These are phyloP conservation scores for Rhodocollybia butyracea DNA, from an alignment of 768 basidiomycete species.

Conservation along the genomic window DNA sequence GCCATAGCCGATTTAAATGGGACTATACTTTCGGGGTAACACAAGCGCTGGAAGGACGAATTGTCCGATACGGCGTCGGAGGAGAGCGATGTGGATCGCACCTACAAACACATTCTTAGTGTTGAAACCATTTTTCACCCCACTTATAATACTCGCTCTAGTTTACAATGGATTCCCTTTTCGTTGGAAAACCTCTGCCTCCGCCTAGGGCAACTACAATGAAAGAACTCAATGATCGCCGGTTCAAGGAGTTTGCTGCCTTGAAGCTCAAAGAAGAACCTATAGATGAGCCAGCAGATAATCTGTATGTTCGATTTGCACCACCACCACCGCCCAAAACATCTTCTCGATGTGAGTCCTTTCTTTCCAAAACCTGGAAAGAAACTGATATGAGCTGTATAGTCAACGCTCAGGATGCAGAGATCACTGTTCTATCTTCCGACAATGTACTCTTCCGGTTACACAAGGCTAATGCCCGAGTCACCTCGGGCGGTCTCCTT, in stretches of 20 bases:
- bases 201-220: not conserved
- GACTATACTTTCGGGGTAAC: too few relatives aligned
- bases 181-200: not conserved
- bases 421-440: slow-evolving; percentile 3
- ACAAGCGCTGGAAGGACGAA: too few relatives aligned
- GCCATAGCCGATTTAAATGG: too few relatives aligned
- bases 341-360: slow-evolving; percentile 1
- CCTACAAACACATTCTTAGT: not conserved
- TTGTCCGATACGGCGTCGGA: too few relatives aligned
- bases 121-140: not conserved
- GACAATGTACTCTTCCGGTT: slow-evolving; percentile 1
- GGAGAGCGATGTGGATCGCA: slow-evolving; percentile 5
- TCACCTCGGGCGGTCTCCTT: not conserved
- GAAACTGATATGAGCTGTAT: not conserved
- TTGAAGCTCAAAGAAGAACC: not conserved
- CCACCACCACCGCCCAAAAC: slow-evolving; percentile 2
- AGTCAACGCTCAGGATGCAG: slow-evolving; percentile 4
- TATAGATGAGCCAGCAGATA: not conserved
- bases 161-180: not conserved
- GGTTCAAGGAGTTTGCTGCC: not conserved
- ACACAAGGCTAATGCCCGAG: slow-evolving; percentile 2
- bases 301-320: not conserved
- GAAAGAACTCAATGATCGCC: not conserved
- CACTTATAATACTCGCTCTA: not conserved
- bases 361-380: too few relatives aligned